Percentiles rank a stretch among this genome's conserved stretches.
Conservation (phyloP, 805 yeast species). For the Yarrowia hollandica region DNA sequence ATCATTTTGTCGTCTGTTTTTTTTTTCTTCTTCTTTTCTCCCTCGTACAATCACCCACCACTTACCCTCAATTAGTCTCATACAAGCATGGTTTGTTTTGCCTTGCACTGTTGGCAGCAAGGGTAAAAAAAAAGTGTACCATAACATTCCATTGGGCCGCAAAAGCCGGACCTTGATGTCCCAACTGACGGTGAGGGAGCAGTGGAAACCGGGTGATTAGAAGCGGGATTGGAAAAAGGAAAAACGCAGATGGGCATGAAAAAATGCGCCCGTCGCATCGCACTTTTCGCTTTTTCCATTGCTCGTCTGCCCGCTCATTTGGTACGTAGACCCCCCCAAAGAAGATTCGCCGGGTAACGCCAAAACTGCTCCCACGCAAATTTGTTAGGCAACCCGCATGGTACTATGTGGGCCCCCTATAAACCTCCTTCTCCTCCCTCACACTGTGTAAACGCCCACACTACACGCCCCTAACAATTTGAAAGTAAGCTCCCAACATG, state of each 20-base stretch:
- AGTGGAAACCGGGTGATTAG: neutral
- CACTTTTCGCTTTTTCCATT: neutral
- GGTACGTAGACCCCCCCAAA: neutral
- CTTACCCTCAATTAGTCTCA: neutral
- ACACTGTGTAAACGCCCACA: conserved; percentile 8
- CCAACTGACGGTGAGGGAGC: neutral
- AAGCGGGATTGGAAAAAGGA: neutral
- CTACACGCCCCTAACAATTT: conserved; percentile 19
- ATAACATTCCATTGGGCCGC: conserved; percentile 28
- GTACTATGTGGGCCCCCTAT: conserved; percentile 19
- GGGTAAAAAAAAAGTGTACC: conserved; percentile 11
- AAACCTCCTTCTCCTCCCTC: conserved; percentile 29
- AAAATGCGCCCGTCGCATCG: neutral
- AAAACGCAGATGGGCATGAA: neutral
- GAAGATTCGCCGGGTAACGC: conserved; percentile 29
- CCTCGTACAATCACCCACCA: too few species aligned
- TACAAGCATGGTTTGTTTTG: neutral
- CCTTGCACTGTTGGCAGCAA: conserved; percentile 15
- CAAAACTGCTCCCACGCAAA: conserved; percentile 18
- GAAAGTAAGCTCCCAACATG: conserved; percentile 29
- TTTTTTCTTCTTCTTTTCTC: too few species aligned
- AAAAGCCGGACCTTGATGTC: conserved; percentile 7
- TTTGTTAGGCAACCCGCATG: conserved; percentile 29
- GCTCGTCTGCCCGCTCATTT: neutral
- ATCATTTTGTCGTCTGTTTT: too few species aligned